Evolutionary conservation across 208 protist species (phyloP), one percentile per base, ranked within the genome.

Genomic region (Crithidia acanthocephali): DNA sequence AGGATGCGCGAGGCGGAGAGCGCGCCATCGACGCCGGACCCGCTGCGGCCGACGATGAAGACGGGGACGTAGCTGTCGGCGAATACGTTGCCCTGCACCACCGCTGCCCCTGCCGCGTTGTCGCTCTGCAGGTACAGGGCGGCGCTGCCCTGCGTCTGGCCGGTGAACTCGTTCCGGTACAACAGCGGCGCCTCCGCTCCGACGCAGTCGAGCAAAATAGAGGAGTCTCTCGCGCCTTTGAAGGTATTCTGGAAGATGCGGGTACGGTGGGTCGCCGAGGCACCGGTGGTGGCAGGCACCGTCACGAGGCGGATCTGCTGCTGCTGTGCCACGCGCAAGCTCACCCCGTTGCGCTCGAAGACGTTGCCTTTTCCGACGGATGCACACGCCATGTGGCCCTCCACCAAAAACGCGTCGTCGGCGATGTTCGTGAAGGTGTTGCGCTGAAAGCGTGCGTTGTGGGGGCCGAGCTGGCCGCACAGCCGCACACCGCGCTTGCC

Each of bases 241-340:
- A 95, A 95, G 13, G 56, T 77, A 71, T 95, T 95, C 11, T 76
- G 56, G 66, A 84, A 92, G 28, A 95, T 76, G 22, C 84, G 75
- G 20, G 86, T 93, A 16, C 72, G 74, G 22, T 44, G 45, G 4
- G 48, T 53, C 16, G 13, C 20, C 2, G 65, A 13, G 27, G 13
- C 23, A 1, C 59, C 9, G 27, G 37, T 13, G 13, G 7, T 33
- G 7, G 66, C 23, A 3, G 68, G 51, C 1, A 59, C 58, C 16
- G 69, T 32, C 45, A 32, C 60, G 6, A 84, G 61, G 15, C 64
- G 33, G 27, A 93, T 50, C 22, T 66, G 76, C 40, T 68, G 57
- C 15, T 72, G 58, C 72, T 61, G 65, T 37, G 40, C 18, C 10
- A 78, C 18, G 2, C 44, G 72, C 22, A 96, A 25, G 35, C 62